These are phyloP conservation scores for Calonectria multiphialidica DNA, from an alignment of 2,329 filamentous ascomycete genomes.

Conservation along the genomic window DNA sequence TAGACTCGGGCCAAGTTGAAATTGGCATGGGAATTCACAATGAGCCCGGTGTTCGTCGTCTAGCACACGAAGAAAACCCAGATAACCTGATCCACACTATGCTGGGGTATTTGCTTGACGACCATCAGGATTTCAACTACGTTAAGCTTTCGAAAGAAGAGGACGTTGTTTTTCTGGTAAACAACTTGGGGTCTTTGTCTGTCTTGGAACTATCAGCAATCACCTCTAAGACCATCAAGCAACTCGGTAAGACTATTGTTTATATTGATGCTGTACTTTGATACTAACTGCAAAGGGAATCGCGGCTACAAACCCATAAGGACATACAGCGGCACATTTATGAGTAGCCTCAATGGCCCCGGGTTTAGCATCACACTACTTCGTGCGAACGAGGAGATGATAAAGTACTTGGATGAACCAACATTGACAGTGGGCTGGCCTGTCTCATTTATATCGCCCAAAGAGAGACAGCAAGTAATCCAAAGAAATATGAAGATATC, in stretches of 20 bases:
- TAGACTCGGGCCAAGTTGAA: slow-evolving; percentile 69
- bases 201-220: not conserved
- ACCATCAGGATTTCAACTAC: not conserved
- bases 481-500: not conserved
- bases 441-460: not conserved
- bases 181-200: not conserved
- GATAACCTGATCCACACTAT: not conserved
- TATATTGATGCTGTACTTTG: not conserved
- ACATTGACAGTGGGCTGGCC: not conserved
- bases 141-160: not conserved
- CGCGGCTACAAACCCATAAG: not conserved
- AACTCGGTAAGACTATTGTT: not conserved
- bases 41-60: slow-evolving; percentile 23
- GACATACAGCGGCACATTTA: not conserved
- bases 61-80: not conserved
- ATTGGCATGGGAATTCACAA: slow-evolving; percentile 51
- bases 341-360: not conserved
- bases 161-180: not conserved
- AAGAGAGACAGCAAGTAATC: not conserved
- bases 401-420: not conserved
- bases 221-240: not conserved
- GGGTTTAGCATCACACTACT: slow-evolving; percentile 5
- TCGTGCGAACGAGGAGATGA: not conserved
- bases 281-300: not conserved
- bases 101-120: not conserved